Percentiles rank a stretch among this genome's conserved stretches.
phyloP scores from a whole-genome alignment of 805 yeast genomes.

The Saccharomycopsis javanensis region DNA sequence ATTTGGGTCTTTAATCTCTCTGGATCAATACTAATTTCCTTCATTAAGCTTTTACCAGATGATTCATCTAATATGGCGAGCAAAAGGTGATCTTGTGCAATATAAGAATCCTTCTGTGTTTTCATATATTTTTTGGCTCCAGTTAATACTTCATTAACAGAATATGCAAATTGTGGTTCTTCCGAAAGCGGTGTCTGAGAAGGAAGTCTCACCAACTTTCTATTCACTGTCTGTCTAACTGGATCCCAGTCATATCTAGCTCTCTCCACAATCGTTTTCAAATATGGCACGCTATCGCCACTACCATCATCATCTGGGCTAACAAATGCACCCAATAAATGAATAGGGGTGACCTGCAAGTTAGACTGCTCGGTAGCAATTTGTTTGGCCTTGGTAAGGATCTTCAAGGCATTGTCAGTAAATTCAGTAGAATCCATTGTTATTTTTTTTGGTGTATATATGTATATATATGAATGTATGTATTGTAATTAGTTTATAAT shows the following conservation, averaged over 20 bases:
- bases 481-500: not conserved
- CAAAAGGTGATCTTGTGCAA: conserved; percentile 91
- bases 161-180: conserved; percentile 63
- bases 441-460: no score
- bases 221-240: conserved; percentile 73
- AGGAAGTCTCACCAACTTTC: conserved; percentile 73
- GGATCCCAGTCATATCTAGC: conserved; percentile 81
- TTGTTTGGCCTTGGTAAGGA: conserved; percentile 69
- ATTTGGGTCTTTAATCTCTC: conserved; percentile 73
- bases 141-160: conserved; percentile 65
- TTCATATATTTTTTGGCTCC: conserved; percentile 69
- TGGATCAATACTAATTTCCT: conserved; percentile 57
- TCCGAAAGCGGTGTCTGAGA: conserved; percentile 84
- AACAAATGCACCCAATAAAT: conserved; percentile 84
- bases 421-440: conserved; percentile 64
- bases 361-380: conserved; percentile 80
- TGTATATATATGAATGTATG: not conserved
- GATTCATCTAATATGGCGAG: conserved; percentile 77
- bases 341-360: conserved; percentile 79
- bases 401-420: conserved; percentile 85
- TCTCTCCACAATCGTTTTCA: conserved; percentile 74
- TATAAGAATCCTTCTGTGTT: conserved; percentile 81
- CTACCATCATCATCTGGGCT: conserved; percentile 49
- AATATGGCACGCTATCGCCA: conserved; percentile 40
- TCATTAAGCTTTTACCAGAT: conserved; percentile 58